Conservation (phyloP, 2,329 filamentous ascomycete genomes). For the Kalaharituber pfeilii region DNA sequence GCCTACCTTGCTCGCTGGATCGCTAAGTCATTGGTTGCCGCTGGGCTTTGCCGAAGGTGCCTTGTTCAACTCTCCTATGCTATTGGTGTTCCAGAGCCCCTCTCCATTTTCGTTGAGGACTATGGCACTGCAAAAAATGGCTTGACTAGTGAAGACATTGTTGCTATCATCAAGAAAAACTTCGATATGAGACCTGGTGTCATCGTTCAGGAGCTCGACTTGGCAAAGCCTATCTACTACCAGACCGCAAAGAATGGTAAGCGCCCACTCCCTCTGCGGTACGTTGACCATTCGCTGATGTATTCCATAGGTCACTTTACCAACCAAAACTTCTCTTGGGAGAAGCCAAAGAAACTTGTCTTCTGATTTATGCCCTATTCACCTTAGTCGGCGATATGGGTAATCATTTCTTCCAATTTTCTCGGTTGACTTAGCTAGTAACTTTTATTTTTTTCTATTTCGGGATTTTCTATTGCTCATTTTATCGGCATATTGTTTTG, state of each 20-base stretch:
- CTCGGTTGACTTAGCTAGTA: not conserved
- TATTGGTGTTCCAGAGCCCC: constrained; percentile 94
- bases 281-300: not conserved
- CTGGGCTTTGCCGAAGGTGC: constrained; percentile 74
- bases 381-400: not conserved
- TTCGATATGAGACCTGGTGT: constrained; percentile 97
- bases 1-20: constrained; percentile 97
- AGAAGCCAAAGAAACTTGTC: constrained; percentile 90
- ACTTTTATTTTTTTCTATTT: not conserved
- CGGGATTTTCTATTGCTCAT: constrained; percentile 10
- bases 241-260: constrained; percentile 92
- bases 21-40: constrained; percentile 88
- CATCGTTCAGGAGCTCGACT: constrained; percentile 91
- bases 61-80: constrained; percentile 98
- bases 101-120: constrained; percentile 92
- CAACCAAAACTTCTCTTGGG: constrained; percentile 95
- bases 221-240: constrained; percentile 93
- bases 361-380: constrained; percentile 41
- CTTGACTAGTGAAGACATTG: constrained; percentile 80
- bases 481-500: constrained; percentile 30
- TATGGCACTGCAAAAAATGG: constrained; percentile 66
- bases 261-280: not conserved
- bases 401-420: constrained; percentile 6
- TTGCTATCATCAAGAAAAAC: constrained; percentile 85
- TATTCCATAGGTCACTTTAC: constrained; percentile 55